Evolutionary conservation across 2,329 filamentous ascomycete genomes (phyloP).

Genomic region (Hypoxylon sp.): DNA sequence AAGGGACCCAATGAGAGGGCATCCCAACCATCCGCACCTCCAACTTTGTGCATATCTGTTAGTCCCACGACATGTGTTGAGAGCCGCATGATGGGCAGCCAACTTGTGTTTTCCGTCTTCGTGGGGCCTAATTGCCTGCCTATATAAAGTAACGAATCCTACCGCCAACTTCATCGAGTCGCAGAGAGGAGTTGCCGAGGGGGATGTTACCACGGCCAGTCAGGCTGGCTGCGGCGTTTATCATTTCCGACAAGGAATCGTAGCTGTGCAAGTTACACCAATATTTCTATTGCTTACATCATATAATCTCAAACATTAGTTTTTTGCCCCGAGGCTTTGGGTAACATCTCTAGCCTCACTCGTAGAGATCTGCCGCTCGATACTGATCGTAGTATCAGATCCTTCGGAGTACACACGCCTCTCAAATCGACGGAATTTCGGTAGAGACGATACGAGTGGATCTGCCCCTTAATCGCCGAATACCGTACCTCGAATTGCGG

Average conservation of each 20-base stretch:
- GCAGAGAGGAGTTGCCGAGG: slow-evolving; percentile 6
- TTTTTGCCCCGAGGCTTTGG: slow-evolving; percentile 3
- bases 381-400: slow-evolving; percentile 15
- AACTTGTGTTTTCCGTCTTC: neutral
- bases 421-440: slow-evolving; percentile 20
- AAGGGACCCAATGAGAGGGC: slow-evolving; percentile 24
- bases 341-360: slow-evolving; percentile 13
- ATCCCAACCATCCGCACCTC: slow-evolving; percentile 18
- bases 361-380: neutral
- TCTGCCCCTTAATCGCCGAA: slow-evolving; percentile 4
- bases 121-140: slow-evolving; percentile 16
- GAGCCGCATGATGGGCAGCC: slow-evolving; percentile 29
- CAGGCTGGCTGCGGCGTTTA: slow-evolving; percentile 18
- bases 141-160: slow-evolving; percentile 22
- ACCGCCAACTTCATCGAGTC: neutral
- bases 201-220: neutral
- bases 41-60: slow-evolving; percentile 22
- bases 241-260: slow-evolving; percentile 20
- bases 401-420: slow-evolving; percentile 8
- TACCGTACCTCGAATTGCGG: neutral
- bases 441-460: slow-evolving; percentile 12
- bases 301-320: slow-evolving; percentile 8
- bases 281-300: slow-evolving; percentile 27
- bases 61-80: slow-evolving; percentile 30
- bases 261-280: slow-evolving; percentile 29